Percentiles rank a stretch among this genome's conserved stretches.
phyloP scores from a whole-genome alignment of 208 protist genomes.

The Herpetomonas muscarum region DNA sequence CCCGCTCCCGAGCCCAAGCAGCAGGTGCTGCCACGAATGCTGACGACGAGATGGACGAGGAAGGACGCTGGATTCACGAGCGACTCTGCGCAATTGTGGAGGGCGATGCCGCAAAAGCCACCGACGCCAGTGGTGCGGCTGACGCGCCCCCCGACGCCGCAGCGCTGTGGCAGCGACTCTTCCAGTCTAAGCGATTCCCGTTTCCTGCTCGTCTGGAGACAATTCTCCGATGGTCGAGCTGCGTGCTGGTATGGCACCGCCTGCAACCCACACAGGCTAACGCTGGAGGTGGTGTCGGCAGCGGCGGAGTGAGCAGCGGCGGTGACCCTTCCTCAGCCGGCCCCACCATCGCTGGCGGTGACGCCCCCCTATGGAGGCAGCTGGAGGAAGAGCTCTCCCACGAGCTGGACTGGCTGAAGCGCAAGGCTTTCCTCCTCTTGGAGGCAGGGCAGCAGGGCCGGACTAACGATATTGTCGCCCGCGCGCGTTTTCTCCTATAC shows the following conservation, averaged over 20 bases:
- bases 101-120: background rate
- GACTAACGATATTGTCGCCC: conserved; percentile 51
- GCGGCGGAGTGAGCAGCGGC: too few relatives aligned
- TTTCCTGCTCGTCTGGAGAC: conserved; percentile 27
- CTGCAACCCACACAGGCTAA: conserved; percentile 16
- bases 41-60: conserved; percentile 15
- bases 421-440: conserved; percentile 71
- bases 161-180: conserved; percentile 18
- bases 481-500: conserved; percentile 66
- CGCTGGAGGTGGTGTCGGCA: too few relatives aligned
- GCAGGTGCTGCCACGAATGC: too few relatives aligned
- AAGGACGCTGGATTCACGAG: conserved; percentile 15
- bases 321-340: conserved; percentile 10
- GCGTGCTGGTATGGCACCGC: conserved; percentile 43
- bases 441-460: conserved; percentile 76
- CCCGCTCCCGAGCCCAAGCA: background rate
- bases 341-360: conserved; percentile 22
- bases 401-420: conserved; percentile 55
- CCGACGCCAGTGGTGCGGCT: background rate
- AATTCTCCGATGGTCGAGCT: conserved; percentile 36
- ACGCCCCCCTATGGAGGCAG: conserved; percentile 13
- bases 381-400: conserved; percentile 35
- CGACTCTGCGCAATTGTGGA: conserved; percentile 24
- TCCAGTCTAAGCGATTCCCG: conserved; percentile 24
- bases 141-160: conserved; percentile 1